Base-by-base conservation (phyloP, 345 rosid species). In the Bruguiera sexangula region DNA sequence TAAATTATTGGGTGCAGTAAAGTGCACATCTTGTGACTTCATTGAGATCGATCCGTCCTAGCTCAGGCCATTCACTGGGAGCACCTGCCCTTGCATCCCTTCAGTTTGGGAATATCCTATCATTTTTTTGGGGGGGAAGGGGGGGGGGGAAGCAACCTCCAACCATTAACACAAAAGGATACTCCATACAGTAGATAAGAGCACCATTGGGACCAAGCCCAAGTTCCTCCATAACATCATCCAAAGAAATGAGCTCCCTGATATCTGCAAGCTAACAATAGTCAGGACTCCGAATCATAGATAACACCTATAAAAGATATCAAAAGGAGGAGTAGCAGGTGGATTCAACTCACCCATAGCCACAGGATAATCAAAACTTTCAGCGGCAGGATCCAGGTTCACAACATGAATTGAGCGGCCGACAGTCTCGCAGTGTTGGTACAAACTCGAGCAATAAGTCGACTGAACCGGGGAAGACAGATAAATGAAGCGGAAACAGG, bases 161-260 rank as follows among this genome's bases (percentile, higher is more conserved):
- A 61, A 73, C 27, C 54, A 13, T 8, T 63, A 63, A n/a, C 60
- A 69, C 34, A 68, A 71, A 79, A 84, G 93, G 96, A 88, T 89
- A 92, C 99, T 89, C 99, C 99, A 92, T 92, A 82, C 97, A 88
- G 79, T 94, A 89, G 65, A 91, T 75, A 34, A 91, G 88, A 63
- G 85, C 97, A 60, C 98, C 97, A 83, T 91, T 89, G 20, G 97
- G 98, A 79, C 96, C 98, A 37, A 94, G 76, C 20, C 87, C 85
- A 39, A 89, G 82, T 63, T 91, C 95, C 82, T 91, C 93, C 98
- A 94, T 94, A 9, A 94, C 97, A 79, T 88, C 90, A 60, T 94
- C 97, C 86, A 94, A 82, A 43, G 91, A 87, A 74, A 94, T 72
- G 70, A 89, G 93, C 69, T 88, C 96, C 71, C 99, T 84, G 30